phyloP scores from a whole-genome alignment of 2,329 filamentous ascomycete species.

The Aspergillus novoparasiticus region DNA sequence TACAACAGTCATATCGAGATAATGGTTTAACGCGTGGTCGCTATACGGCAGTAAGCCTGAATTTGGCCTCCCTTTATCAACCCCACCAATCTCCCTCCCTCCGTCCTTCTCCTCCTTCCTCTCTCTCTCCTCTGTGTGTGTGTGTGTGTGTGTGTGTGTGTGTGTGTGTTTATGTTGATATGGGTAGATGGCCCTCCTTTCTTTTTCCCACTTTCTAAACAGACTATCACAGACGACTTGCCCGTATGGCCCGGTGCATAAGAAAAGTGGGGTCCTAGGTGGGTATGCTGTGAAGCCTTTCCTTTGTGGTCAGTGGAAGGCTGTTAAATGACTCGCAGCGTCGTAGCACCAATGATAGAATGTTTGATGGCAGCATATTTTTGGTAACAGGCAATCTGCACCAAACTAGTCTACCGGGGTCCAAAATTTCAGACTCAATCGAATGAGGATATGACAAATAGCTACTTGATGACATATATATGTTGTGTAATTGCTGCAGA shows the following conservation, averaged over 20 bases:
- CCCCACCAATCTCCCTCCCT: no score
- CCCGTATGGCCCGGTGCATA: conserved; percentile 28
- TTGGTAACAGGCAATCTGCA: neutral
- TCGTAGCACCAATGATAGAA: neutral
- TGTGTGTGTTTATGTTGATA: no score
- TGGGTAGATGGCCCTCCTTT: no score
- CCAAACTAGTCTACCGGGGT: no score
- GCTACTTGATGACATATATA: neutral
- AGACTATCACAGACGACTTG: neutral
- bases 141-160: no score
- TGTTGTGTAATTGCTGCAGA: neutral
- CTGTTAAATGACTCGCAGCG: conserved; percentile 25
- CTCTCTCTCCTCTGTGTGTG: neutral
- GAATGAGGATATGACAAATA: neutral
- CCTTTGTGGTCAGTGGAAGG: neutral
- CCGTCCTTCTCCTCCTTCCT: no score
- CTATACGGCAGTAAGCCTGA: neutral
- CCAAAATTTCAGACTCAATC: neutral
- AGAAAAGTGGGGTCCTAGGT: conserved; percentile 27
- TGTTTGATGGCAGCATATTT: neutral
- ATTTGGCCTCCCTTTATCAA: neutral
- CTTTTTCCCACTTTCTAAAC: no score
- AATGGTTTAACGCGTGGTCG: neutral
- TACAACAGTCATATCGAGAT: neutral
- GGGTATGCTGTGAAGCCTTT: neutral